Conservation (phyloP, 2,329 filamentous ascomycete genomes). For the Fusarium compactum region DNA sequence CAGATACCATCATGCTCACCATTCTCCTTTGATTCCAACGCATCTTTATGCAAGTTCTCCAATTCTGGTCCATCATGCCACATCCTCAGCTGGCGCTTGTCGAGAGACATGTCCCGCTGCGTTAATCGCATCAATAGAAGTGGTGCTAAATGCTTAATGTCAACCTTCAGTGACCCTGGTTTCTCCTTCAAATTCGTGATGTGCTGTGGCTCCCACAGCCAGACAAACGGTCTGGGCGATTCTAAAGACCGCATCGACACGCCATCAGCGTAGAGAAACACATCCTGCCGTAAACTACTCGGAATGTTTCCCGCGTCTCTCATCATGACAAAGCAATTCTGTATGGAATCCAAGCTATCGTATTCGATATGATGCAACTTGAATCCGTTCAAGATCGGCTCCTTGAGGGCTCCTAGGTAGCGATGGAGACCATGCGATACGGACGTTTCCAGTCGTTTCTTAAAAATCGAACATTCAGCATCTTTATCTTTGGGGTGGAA, state of each 20-base stretch:
- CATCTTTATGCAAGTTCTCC: not conserved
- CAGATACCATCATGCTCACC: not conserved
- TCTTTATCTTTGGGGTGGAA: not conserved
- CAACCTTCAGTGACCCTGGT: not conserved
- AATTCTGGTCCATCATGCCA: not conserved
- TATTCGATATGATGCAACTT: not conserved
- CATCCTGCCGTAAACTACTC: not conserved
- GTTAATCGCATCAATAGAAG: not conserved
- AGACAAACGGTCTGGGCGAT: not conserved
- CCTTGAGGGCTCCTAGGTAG: accelerated
- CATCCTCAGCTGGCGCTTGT: accelerated
- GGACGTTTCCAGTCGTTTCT: accelerated
- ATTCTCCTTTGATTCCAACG: not conserved
- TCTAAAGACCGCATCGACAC: accelerated
- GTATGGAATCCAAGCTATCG: not conserved
- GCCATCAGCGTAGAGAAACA: not conserved
- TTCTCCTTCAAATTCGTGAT: no score
- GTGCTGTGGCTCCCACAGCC: not conserved
- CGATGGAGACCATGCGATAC: no score
- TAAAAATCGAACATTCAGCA: no score
- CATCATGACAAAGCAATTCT: not conserved
- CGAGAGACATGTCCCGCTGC: not conserved
- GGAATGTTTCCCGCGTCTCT: not conserved
- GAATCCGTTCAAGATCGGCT: not conserved
- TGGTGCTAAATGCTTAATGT: not conserved